Base-by-base conservation (phyloP, 73 alveolate species). In the Paramecium primaurelia region DNA sequence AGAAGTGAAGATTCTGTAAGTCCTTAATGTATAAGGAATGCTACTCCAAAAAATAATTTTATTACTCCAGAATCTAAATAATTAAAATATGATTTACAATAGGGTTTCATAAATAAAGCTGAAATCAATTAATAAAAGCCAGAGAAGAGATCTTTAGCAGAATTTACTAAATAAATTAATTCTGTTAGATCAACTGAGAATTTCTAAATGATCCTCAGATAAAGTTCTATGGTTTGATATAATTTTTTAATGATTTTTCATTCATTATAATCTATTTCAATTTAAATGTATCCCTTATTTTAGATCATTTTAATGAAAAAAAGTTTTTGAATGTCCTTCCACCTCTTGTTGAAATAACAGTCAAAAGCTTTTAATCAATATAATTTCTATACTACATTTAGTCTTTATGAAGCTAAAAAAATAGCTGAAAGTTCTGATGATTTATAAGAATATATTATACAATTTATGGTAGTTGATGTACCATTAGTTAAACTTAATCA, bases 161-260 rank as follows among this genome's bases (percentile, higher is more conserved):
- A 73, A 37, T 73, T 73, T 73, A 73, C 64, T 37, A 34, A 40
- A 37, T 14, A 73, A 40, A 73, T 73, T 28, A 73, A 73, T 73
- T 34, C 87, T 34, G 87, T 73, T 73, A 73, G 59, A 73, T 37
- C 64, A 10, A 73, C 59, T 28, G 87, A 73, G 20, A 73, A 73
- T 6, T 32, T 73, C 1, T 18, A 73, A 73, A 37, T 37, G 87
- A 40, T 40, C 4, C 30, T 73, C 9, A 73, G 59, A 60, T 60
- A 60, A 26, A 60, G 83, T 25, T 34, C 22, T 12, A 51, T 51
- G 28, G 28, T n/a, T 14, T 51, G 68, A 51, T 51, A n/a, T 51
- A 51, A 20, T n/a, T 51, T 51, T 14, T 5, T 25, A 20, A 22
- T 22, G 25, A 22, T 60, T 60, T 60, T 25, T 8, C 18, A 20